These are phyloP conservation scores for Lactifluus rugatus DNA, from an alignment of 768 basidiomycete genomes.

Conservation along the genomic window DNA sequence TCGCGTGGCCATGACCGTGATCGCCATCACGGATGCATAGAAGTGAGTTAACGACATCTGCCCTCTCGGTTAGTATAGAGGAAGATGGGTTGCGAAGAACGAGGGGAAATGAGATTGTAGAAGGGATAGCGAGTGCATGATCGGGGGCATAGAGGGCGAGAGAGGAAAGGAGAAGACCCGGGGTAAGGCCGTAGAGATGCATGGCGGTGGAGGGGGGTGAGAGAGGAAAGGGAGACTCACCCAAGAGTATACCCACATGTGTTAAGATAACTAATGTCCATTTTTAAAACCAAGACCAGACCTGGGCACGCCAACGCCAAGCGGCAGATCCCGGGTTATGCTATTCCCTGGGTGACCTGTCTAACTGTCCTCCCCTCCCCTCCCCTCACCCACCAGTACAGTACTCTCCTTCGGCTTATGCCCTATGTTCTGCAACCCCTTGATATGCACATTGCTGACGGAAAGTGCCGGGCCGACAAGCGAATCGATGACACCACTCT, in stretches of 20 bases:
- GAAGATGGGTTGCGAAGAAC: background rate
- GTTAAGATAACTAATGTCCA: background rate
- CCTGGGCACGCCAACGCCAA: too few relatives aligned
- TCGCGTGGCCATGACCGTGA: slow-evolving; percentile 33
- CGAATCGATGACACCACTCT: too few relatives aligned
- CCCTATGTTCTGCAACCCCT: too few relatives aligned
- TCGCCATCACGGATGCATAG: background rate
- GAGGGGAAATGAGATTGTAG: slow-evolving; percentile 18
- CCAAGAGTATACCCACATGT: background rate
- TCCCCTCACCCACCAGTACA: too few relatives aligned
- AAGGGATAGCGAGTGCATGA: slow-evolving; percentile 10
- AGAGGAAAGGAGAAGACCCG: slow-evolving; percentile 10
- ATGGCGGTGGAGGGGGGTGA: slow-evolving; percentile 9
- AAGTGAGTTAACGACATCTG: background rate
- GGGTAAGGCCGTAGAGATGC: slow-evolving; percentile 13
- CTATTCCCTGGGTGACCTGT: too few relatives aligned
- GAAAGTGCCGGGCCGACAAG: too few relatives aligned
- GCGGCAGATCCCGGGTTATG: too few relatives aligned
- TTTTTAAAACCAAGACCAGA: background rate
- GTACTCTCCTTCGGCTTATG: too few relatives aligned
- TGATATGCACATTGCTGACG: too few relatives aligned
- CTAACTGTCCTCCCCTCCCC: too few relatives aligned
- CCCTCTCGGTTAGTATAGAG: background rate
- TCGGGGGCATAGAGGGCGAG: slow-evolving; percentile 16
- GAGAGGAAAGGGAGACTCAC: background rate